Evolutionary conservation across 202 grass and related monocot species (phyloP), one percentile per base, ranked within the genome.

Genomic region (Tripidium arundinaceum): DNA sequence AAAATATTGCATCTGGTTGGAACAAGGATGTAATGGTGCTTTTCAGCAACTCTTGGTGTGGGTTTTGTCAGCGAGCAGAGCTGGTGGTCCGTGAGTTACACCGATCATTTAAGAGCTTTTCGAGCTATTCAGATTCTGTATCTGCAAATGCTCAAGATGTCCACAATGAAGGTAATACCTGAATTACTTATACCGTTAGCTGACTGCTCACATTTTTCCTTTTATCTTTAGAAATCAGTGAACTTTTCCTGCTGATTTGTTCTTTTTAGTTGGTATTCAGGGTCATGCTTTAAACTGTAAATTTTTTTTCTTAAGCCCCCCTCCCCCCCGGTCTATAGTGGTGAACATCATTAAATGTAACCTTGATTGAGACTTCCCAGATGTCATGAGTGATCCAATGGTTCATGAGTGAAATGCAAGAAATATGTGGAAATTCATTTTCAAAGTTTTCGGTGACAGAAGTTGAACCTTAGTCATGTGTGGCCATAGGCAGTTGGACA

Each of bases 11-110:
- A 15, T 75, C 75, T 79, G 84, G 81, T 77, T 98, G 94, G 94
- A 90, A 88, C 68, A 89, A 77, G 38, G 95, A 98, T 89, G 87
- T 93, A 75, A 71, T 98, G 86, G 95, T 98, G 70, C 82, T 98
- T 73, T 93, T 98, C 83, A 98, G 86, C 86, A 93, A 86, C 88
- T 86, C 95, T 42, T 98, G 95, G 95, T 98, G 95, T 79, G 95
- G 95, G 69, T 93, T 98, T 87, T 98, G 95, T 70, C 92, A 94
- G 79, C 85, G 88, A 76, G 86, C 88, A 86, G 92, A 94, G 37
- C 63, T 94, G 61, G 81, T 98, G 73, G 77, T 98, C 49, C 84
- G 95, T 84, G 95, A 98, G 86, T 81, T 98, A 43, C 81, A 93
- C 75, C 81, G 70, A 81, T 86, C 90, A 72, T 89, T 98, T 72